Percentiles rank a stretch among this genome's conserved stretches.
phyloP scores from a whole-genome alignment of 2,329 filamentous ascomycete genomes.

The Amylocarpus encephaloides region DNA sequence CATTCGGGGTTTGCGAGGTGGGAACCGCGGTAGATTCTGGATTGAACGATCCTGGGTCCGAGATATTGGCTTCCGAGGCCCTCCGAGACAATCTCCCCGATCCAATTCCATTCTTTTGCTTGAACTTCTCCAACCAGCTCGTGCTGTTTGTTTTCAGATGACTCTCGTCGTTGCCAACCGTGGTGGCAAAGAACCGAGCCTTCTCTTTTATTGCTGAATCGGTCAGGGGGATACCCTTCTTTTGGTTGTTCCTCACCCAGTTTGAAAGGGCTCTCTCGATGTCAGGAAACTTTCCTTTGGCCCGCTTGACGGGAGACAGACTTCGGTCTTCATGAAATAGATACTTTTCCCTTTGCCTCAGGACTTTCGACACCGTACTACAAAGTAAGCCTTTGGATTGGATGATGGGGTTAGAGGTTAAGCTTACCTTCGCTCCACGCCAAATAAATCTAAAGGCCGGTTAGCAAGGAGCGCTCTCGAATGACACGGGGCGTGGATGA shows the following conservation, averaged over 20 bases:
- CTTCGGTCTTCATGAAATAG: conserved; percentile 74
- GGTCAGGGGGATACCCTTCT: conserved; percentile 65
- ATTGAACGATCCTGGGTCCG: conserved; percentile 55
- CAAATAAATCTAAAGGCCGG: conserved; percentile 66
- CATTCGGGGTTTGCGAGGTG: conserved; percentile 55
- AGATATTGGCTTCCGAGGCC: conserved; percentile 64
- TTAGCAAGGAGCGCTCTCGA: conserved; percentile 19
- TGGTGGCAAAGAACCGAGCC: conserved; percentile 72
- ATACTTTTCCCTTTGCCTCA: conserved; percentile 92
- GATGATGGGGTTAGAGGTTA: conserved; percentile 1
- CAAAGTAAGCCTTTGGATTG: conserved; percentile 27
- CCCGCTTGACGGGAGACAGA: conserved; percentile 72
- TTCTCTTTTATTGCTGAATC: conserved; percentile 83
- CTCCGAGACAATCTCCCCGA: conserved; percentile 43
- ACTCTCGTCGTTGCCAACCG: conserved; percentile 64
- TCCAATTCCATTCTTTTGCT: conserved; percentile 57
- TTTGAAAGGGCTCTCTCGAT: conserved; percentile 86
- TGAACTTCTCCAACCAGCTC: conserved; percentile 91
- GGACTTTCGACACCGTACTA: conserved; percentile 97
- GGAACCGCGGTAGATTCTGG: conserved; percentile 48
- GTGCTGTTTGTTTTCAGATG: conserved; percentile 65
- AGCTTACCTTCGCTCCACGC: conserved; percentile 87
- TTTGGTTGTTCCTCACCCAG: conserved; percentile 78
- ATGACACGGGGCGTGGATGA: conserved; percentile 8
- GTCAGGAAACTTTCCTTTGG: conserved; percentile 81